phyloP scores from a whole-genome alignment of 768 basidiomycete genomes.

The Mycena rosella region DNA sequence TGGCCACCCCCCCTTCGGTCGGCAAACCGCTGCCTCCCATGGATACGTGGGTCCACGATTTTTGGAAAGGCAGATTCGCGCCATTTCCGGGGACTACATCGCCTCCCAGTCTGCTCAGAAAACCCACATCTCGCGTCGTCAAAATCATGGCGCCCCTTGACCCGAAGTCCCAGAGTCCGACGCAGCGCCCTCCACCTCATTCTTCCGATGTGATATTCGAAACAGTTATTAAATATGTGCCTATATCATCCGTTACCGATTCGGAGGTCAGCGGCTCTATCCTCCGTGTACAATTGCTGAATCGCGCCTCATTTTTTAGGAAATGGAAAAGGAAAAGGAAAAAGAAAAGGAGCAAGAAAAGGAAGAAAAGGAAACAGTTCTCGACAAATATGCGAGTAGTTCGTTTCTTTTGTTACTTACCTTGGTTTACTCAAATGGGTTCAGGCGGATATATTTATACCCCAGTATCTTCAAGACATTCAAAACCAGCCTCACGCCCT shows the following conservation, averaged over 20 bases:
- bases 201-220: constrained; percentile 26
- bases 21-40: background rate
- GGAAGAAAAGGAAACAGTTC: constrained; percentile 37
- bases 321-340: constrained; percentile 17
- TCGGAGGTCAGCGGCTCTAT: too few relatives aligned
- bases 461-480: constrained; percentile 62
- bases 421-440: constrained; percentile 6
- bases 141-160: constrained; percentile 34
- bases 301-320: background rate
- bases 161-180: constrained; percentile 2
- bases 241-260: constrained; percentile 16
- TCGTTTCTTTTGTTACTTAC: background rate
- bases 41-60: constrained; percentile 47
- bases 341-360: constrained; percentile 36
- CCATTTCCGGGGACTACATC: constrained; percentile 58
- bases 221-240: constrained; percentile 5
- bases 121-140: constrained; percentile 34
- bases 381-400: constrained; percentile 61
- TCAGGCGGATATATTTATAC: constrained; percentile 63
- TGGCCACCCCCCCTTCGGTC: background rate
- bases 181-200: constrained; percentile 27
- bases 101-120: constrained; percentile 47
- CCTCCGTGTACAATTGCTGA: too few relatives aligned
- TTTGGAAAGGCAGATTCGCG: constrained; percentile 58
- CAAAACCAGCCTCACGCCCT: constrained; percentile 60